phyloP scores from a whole-genome alignment of 176 grass and related monocot genomes.

The Oryza officinalis region DNA sequence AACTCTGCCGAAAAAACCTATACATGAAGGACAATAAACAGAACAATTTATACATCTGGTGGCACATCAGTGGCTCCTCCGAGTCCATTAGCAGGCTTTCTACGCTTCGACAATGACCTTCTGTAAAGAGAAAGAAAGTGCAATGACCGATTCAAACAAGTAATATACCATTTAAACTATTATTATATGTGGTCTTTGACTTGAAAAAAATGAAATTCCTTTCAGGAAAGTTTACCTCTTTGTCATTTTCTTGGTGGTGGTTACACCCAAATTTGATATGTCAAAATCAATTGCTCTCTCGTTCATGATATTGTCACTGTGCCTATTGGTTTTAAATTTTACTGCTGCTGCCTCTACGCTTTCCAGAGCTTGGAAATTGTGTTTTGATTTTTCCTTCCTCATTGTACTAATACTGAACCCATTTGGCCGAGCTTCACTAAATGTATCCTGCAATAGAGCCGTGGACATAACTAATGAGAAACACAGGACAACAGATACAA shows the following conservation, averaged over 20 bases:
- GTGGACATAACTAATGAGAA: neutral
- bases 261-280: slow-evolving; percentile 23
- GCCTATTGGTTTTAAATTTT: slow-evolving; percentile 5
- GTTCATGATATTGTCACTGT: neutral
- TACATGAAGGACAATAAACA: slow-evolving; percentile 4
- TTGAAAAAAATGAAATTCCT: neutral
- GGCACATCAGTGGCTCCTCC: slow-evolving; percentile 9
- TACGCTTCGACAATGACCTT: neutral
- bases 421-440: slow-evolving; percentile 2
- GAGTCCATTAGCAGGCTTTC: neutral
- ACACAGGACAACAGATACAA: slow-evolving; percentile 6
- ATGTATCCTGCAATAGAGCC: slow-evolving; percentile 18
- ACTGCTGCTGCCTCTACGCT: neutral
- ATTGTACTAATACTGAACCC: neutral
- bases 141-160: slow-evolving; percentile 7
- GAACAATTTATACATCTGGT: slow-evolving; percentile 13
- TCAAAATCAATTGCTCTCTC: slow-evolving; percentile 1
- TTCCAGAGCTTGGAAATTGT: neutral
- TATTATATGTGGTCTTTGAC: neutral
- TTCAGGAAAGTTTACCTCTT: slow-evolving; percentile 20
- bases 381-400: slow-evolving; percentile 9
- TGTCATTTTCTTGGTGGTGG: slow-evolving; percentile 8
- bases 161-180: neutral
- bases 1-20: neutral
- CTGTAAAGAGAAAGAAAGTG: slow-evolving; percentile 9